Base-by-base conservation (phyloP, 306 rosid species). In the Abrus precatorius region DNA sequence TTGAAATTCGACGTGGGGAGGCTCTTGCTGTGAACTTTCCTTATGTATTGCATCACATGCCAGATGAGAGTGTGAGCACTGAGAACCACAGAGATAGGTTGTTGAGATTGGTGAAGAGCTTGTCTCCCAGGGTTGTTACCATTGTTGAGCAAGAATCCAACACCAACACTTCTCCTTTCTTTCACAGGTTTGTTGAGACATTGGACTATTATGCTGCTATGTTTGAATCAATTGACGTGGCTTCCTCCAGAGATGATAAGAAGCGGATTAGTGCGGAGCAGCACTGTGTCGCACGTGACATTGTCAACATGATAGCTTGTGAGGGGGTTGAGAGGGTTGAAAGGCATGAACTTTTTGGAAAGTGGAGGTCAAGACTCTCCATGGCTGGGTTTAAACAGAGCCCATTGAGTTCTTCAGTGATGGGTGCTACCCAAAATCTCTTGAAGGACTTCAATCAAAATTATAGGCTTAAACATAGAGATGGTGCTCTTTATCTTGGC, bases 141-240 rank as follows among this genome's bases (percentile, higher is more conserved):
- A 86, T 92, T n/a, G 84, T 89, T 20, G 98, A 94, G 88, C 97
- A 94, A 84, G 98, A 94, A 69, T 92, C 98, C 44, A 94, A 92
- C 88, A 94, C 97, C 76, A 94, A 92, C 85, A 94, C 98, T 65
- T 92, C 94, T 43, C 87, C 98, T 20, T 94, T 94, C 73, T 57
- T 36, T 5, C 1, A 75, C 3, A 89, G 97, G 82, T 94, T 94
- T 83, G 28, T 29, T 2, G 98, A 94, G 91, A 87, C 91, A 0
- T 29, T 92, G 80, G 89, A 92, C 13, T 92, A 87, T 38, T 92
- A 94, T 47, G 86, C 89, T 13, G 98, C 98, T 13, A 92, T 92
- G 97, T 94, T 94, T 29, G 97, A 94, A 70, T 91, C 97, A 3
- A 89, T 94, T 44, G 98, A 92, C 40, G 96, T 75, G 33, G 85